These are phyloP conservation scores for Mortierella polycephala DNA, from an alignment of 371 early-diverging fungal species.

Conservation along the genomic window DNA sequence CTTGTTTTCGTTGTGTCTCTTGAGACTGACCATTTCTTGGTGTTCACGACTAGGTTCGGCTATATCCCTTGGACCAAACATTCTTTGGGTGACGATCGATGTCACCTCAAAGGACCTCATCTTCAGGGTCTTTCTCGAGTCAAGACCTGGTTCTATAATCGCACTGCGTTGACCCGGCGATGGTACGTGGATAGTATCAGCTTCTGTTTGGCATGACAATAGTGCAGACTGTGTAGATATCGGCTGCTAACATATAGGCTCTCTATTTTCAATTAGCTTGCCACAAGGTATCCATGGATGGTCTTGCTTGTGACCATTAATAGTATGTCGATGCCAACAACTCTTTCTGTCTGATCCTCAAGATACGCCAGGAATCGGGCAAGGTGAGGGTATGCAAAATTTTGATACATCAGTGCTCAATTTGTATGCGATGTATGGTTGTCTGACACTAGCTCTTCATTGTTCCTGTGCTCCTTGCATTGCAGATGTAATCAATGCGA, in stretches of 20 bases:
- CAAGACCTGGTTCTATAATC: constrained; percentile 29
- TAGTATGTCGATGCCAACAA: neutral
- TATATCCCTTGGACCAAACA: neutral
- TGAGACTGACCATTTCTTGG: too few relatives aligned
- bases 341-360: neutral
- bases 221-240: neutral
- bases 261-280: too few relatives aligned
- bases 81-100: constrained; percentile 14
- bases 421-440: neutral
- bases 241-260: neutral
- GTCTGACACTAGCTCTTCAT: neutral
- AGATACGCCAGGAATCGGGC: constrained; percentile 2
- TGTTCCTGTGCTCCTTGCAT: neutral
- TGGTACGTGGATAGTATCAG: constrained; percentile 11
- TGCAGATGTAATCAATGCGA: constrained; percentile 23
- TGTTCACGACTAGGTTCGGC: neutral
- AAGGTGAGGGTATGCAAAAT: constrained; percentile 1
- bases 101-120: constrained; percentile 15
- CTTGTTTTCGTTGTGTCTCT: too few relatives aligned
- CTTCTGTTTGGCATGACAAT: too few relatives aligned
- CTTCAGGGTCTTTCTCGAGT: constrained; percentile 32
- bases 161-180: constrained; percentile 25
- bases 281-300: too few relatives aligned
- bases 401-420: too few relatives aligned
- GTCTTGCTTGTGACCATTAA: too few relatives aligned